Base-by-base conservation (phyloP, 306 rosid species). In the Ormosia emarginata region DNA sequence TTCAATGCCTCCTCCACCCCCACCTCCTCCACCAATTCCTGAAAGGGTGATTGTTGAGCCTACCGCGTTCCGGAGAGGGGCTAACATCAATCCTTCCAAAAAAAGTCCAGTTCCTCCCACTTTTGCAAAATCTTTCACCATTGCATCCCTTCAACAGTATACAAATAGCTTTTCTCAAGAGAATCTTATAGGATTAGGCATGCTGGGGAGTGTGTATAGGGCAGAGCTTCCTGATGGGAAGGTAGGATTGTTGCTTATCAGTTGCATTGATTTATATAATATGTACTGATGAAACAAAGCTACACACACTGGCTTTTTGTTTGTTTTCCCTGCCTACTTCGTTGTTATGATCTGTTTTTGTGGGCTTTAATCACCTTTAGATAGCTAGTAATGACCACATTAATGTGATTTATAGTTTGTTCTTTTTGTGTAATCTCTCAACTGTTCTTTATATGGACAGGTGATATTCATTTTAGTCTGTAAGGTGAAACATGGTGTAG, bases 111-210 rank as follows among this genome's bases (percentile, higher is more conserved):
- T 40, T 39, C 86, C 55, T 37, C 71, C 85, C 29, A 86, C 88
- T 77, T 79, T 79, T 80, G 94, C 97, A 0, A 91, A 89, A 88
- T 84, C 88, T 71, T 95, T 89, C 92, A 85, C 92, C 68, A 84
- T 95, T 86, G 98, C 98, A 14, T 85, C 86, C 67, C 98, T 93
- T 82, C 98, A 95, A 84, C 98, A 95, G 82, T 86, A 85, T 74
- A 95, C 98, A 80, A 87, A 91, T 86, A 95, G 97, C 88, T 95
- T 95, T 84, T 93, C 98, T 43, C 91, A 82, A 74, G 98, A 95
- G 50, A 91, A 95, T 90, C 88, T 88, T 74, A 72, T 93, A 39
- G 98, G 98, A 83, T 71, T 49, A 41, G 98, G 98, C 79, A 92
- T 86, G 92, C 83, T 93, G 83, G 99, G 97, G 74, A 90, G 69